Percentiles rank a stretch among this genome's conserved stretches.
phyloP scores from a whole-genome alignment of 192 early-diverging fungal species.

The Powellomyces hirtus region DNA sequence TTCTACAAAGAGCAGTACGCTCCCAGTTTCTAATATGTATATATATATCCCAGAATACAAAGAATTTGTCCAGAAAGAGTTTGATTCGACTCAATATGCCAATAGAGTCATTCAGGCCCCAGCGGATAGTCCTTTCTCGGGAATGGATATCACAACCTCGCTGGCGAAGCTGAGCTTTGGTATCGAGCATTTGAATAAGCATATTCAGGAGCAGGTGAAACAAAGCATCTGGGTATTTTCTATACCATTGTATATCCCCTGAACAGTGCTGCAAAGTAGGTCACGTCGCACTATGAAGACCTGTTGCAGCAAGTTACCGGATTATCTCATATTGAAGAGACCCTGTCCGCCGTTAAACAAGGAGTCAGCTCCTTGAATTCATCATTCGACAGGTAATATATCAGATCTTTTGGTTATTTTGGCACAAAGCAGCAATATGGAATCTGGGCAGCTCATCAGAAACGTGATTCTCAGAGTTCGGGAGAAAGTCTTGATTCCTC shows the following conservation, averaged over 20 bases:
- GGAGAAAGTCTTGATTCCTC: slow-evolving; percentile 57
- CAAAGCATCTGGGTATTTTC: background rate
- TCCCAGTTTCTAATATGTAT: background rate
- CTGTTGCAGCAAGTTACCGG: slow-evolving; percentile 66
- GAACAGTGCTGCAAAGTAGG: slow-evolving; percentile 43
- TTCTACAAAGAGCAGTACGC: too few relatives aligned
- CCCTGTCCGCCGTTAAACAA: slow-evolving; percentile 51
- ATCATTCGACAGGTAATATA: slow-evolving; percentile 53
- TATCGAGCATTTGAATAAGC: slow-evolving; percentile 72
- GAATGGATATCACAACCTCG: slow-evolving; percentile 61
- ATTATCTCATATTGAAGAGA: slow-evolving; percentile 57
- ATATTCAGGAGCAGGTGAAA: slow-evolving; percentile 69
- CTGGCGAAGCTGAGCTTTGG: slow-evolving; percentile 66
- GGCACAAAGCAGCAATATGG: background rate
- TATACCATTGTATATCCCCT: background rate
- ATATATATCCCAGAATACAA: slow-evolving; percentile 52
- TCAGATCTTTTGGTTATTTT: background rate
- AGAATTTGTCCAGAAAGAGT: slow-evolving; percentile 57
- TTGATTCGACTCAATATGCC: slow-evolving; percentile 69
- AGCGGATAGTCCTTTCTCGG: slow-evolving; percentile 45
- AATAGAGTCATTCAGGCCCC: slow-evolving; percentile 63
- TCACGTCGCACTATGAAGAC: slow-evolving; percentile 65
- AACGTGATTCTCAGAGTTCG: slow-evolving; percentile 41
- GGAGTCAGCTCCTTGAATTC: slow-evolving; percentile 52
- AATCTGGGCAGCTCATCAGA: too few relatives aligned